A percentile compares a stretch with the other conserved stretches of the same genome.
Conservation (phyloP, 148 eudicot genomes). For the Fallopia convolvulus region DNA sequence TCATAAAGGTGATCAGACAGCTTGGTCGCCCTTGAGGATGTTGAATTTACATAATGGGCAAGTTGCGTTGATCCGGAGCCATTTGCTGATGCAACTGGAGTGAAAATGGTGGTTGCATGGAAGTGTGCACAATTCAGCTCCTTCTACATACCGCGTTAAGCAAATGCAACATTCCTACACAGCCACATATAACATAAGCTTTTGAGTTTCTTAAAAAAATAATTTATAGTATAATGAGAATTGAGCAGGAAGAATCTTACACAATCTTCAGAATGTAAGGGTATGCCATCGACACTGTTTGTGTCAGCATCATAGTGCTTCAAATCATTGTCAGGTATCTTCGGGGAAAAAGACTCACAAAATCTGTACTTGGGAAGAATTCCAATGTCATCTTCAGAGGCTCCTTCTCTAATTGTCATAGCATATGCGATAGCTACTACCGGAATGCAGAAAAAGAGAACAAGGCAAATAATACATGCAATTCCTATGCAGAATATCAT, state of each 20-base stretch:
- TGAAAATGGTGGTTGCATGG: slow-evolving; percentile 85
- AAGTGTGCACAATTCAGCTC: slow-evolving; percentile 54
- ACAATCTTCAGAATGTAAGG: slow-evolving; percentile 51
- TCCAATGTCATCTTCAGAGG: slow-evolving; percentile 62
- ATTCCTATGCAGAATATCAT: slow-evolving; percentile 86
- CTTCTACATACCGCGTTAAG: slow-evolving; percentile 47
- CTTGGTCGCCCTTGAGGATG: slow-evolving; percentile 42
- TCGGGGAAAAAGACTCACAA: slow-evolving; percentile 22
- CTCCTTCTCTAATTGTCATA: slow-evolving; percentile 57
- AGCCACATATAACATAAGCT: not conserved
- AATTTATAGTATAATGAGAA: not conserved
- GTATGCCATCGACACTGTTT: slow-evolving; percentile 19
- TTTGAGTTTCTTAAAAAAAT: not conserved
- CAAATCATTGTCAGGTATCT: slow-evolving; percentile 15
- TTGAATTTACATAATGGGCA: slow-evolving; percentile 72
- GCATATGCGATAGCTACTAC: slow-evolving; percentile 55
- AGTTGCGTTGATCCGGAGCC: slow-evolving; percentile 69
- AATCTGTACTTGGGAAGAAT: slow-evolving; percentile 54
- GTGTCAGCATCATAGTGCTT: slow-evolving; percentile 12
- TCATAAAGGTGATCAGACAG: slow-evolving; percentile 28
- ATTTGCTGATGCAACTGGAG: slow-evolving; percentile 47
- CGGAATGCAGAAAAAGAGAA: slow-evolving; percentile 60
- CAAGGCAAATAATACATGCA: slow-evolving; percentile 54
- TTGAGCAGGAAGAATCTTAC: slow-evolving; percentile 32
- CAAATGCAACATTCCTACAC: slow-evolving; percentile 77